phyloP scores from a whole-genome alignment of 805 yeast genomes.

The Barnettozyma botsteinii region DNA sequence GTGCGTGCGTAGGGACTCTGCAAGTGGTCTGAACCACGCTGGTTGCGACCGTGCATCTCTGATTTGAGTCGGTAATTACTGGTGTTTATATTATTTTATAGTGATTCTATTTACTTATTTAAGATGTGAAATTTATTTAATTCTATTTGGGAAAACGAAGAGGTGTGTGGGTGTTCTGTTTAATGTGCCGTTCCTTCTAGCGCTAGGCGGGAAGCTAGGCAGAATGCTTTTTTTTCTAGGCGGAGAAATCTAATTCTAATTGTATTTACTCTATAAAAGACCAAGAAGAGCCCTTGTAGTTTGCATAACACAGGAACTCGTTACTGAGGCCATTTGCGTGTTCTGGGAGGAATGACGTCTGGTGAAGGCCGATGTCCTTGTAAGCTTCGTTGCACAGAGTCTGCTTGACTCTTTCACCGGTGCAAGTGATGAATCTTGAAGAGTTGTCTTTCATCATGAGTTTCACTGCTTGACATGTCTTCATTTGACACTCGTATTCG shows the following conservation, averaged over 20 bases:
- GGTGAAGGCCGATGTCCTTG: slow-evolving; percentile 34
- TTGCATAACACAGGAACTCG: slow-evolving; percentile 83
- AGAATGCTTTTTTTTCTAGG: background rate
- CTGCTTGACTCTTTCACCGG: slow-evolving; percentile 83
- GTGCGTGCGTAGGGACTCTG: slow-evolving; percentile 14
- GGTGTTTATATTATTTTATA: background rate
- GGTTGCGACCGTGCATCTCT: background rate
- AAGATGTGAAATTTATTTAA: background rate
- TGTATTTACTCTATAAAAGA: no score
- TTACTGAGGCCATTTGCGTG: slow-evolving; percentile 84
- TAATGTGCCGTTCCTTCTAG: no score
- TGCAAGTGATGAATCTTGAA: slow-evolving; percentile 50
- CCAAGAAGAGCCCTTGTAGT: slow-evolving; percentile 69
- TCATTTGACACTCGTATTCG: slow-evolving; percentile 74
- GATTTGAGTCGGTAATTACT: background rate
- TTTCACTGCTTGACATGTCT: slow-evolving; percentile 58
- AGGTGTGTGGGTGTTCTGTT: background rate
- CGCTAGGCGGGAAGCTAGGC: background rate
- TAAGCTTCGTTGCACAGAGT: slow-evolving; percentile 10
- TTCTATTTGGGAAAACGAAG: no score
- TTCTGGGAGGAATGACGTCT: slow-evolving; percentile 69
- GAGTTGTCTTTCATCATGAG: slow-evolving; percentile 41
- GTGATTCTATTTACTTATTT: no score
- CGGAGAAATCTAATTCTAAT: background rate
- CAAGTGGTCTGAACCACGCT: slow-evolving; percentile 10